Evolutionary conservation across 2,329 filamentous ascomycete species (phyloP).

Genomic region (Xylaria sp.): DNA sequence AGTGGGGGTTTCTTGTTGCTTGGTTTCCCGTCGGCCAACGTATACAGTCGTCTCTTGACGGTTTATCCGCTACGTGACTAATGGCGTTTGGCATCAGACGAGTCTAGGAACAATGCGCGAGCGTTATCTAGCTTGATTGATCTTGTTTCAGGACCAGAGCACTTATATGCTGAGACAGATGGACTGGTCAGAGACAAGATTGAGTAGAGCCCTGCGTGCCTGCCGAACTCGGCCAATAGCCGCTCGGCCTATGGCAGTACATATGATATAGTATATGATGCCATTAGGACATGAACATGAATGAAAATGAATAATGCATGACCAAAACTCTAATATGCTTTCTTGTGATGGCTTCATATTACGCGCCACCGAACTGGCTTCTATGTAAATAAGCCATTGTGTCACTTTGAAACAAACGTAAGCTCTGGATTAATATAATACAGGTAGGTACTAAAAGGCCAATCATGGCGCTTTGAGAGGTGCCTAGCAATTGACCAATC

Average conservation of each 20-base stretch:
- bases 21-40: slow-evolving; percentile 32
- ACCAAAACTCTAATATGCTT: slow-evolving; percentile 13
- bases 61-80: slow-evolving; percentile 29
- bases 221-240: slow-evolving; percentile 31
- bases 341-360: slow-evolving; percentile 4
- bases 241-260: slow-evolving; percentile 31
- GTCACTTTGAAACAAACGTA: background rate
- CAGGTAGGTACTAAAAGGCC: background rate
- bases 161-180: slow-evolving; percentile 20
- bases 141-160: slow-evolving; percentile 30
- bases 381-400: background rate
- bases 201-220: slow-evolving; percentile 25
- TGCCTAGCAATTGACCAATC: slow-evolving; percentile 37
- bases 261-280: slow-evolving; percentile 17
- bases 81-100: slow-evolving; percentile 31
- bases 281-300: slow-evolving; percentile 32
- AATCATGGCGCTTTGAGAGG: slow-evolving; percentile 18
- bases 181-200: slow-evolving; percentile 27
- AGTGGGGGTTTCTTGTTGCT: slow-evolving; percentile 29
- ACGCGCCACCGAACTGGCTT: background rate
- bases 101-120: slow-evolving; percentile 30
- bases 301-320: slow-evolving; percentile 40
- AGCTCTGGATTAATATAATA: background rate
- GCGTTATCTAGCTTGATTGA: slow-evolving; percentile 28
- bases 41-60: slow-evolving; percentile 27